These are phyloP conservation scores for Podila clonocystis DNA, from an alignment of 192 early-diverging fungal species.

Conservation along the genomic window DNA sequence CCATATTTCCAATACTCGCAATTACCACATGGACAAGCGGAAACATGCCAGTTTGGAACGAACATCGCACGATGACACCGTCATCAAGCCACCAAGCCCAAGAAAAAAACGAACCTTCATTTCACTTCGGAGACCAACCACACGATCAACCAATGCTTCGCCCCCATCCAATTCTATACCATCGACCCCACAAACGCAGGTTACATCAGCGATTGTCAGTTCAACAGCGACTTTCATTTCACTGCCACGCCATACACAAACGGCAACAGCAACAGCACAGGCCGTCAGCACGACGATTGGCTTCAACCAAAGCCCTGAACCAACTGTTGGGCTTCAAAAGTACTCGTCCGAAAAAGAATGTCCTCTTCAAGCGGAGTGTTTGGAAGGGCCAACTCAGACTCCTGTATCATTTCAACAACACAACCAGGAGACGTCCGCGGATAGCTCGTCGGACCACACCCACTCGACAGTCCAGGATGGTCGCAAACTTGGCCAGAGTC, in stretches of 20 bases:
- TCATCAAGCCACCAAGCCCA: not conserved
- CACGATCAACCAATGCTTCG: not conserved
- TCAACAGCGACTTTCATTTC: not conserved
- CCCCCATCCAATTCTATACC: not conserved
- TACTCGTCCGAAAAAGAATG: constrained; percentile 2
- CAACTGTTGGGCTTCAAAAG: constrained; percentile 10
- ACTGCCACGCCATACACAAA: not conserved
- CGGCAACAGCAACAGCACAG: not conserved
- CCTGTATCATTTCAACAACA: not conserved
- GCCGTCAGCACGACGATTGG: not conserved
- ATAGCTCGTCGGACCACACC: too few species aligned
- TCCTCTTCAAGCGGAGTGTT: constrained; percentile 16
- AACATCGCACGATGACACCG: not conserved
- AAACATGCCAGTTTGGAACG: constrained; percentile 24
- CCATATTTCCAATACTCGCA: not conserved
- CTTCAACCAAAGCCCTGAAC: not conserved
- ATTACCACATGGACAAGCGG: not conserved
- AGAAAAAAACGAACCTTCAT: constrained; percentile 19
- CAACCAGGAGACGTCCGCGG: too few species aligned
- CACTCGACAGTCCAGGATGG: not conserved
- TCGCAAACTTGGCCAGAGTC: not conserved
- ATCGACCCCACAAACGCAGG: too few species aligned
- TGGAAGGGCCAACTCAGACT: not conserved
- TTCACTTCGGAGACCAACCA: constrained; percentile 22
- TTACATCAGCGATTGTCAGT: too few species aligned